Evolutionary conservation across 345 rosid genomes (phyloP).

Genomic region (Brassica juncea): DNA sequence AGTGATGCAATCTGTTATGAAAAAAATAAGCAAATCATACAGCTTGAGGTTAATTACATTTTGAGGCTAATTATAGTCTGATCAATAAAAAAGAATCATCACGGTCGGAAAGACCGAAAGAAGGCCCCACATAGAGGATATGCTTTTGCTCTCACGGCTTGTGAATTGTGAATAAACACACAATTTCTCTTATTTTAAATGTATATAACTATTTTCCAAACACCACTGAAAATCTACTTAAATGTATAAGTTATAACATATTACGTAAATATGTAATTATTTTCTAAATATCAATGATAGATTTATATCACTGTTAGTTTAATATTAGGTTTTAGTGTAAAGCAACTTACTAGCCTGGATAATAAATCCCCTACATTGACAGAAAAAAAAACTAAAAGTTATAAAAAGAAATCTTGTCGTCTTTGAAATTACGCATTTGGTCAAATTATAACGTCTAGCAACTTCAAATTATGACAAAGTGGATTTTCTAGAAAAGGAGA

Average conservation of each 20-base stretch:
- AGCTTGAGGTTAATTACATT: background rate
- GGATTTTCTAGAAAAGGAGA: constrained; percentile 26
- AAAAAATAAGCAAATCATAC: background rate
- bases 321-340: background rate
- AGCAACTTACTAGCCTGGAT: background rate
- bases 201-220: background rate
- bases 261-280: too few species aligned
- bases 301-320: background rate
- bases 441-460: constrained; percentile 32
- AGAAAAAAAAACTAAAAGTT: background rate
- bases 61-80: background rate
- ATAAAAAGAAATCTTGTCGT: background rate
- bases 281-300: background rate
- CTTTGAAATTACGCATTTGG: constrained; percentile 9
- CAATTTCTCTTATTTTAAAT: constrained; percentile 18
- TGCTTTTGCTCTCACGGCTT: constrained; percentile 40
- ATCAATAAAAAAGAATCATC: constrained; percentile 39
- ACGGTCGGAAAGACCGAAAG: constrained; percentile 38
- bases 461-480: constrained; percentile 13
- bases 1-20: background rate
- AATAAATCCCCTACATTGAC: background rate
- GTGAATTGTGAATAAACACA: constrained; percentile 45
- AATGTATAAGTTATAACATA: too few species aligned
- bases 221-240: background rate
- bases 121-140: constrained; percentile 48